phyloP scores from a whole-genome alignment of 441 rosid genomes.

The Aquilaria agallochum region DNA sequence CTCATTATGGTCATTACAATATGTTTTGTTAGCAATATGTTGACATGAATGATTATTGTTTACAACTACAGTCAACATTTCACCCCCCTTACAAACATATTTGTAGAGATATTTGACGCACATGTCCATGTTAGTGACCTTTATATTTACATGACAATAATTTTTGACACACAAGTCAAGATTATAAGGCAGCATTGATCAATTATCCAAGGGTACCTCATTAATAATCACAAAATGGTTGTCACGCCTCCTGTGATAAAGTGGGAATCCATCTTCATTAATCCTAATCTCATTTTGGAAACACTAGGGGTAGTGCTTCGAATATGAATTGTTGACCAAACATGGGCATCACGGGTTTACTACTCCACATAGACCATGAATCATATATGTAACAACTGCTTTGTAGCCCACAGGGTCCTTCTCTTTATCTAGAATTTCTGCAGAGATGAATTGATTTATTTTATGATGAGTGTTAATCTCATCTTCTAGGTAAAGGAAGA shows the following conservation, averaged over 20 bases:
- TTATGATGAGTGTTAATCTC: background rate
- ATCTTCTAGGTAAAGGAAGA: background rate
- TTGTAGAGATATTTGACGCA: too few relatives aligned
- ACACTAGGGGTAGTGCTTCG: background rate
- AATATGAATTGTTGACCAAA: background rate
- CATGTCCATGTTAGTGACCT: too few relatives aligned
- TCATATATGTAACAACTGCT: conserved; percentile 3
- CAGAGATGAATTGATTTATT: background rate
- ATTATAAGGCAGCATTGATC: too few relatives aligned
- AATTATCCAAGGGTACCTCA: too few relatives aligned
- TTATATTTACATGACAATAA: too few relatives aligned
- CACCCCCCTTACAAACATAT: too few relatives aligned
- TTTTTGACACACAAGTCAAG: too few relatives aligned
- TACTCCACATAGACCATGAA: conserved; percentile 13
- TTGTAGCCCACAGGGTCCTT: background rate
- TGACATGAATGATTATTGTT: too few relatives aligned
- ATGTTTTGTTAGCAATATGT: too few relatives aligned
- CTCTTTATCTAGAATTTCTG: background rate
- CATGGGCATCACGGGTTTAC: background rate
- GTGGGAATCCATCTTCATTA: background rate
- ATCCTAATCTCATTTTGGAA: background rate
- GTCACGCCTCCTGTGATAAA: background rate
- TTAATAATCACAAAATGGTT: too few relatives aligned
- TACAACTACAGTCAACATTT: too few relatives aligned
- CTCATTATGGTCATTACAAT: too few relatives aligned